Conservation (phyloP, 257 asterid genomes). For the Cordia subcordata region DNA sequence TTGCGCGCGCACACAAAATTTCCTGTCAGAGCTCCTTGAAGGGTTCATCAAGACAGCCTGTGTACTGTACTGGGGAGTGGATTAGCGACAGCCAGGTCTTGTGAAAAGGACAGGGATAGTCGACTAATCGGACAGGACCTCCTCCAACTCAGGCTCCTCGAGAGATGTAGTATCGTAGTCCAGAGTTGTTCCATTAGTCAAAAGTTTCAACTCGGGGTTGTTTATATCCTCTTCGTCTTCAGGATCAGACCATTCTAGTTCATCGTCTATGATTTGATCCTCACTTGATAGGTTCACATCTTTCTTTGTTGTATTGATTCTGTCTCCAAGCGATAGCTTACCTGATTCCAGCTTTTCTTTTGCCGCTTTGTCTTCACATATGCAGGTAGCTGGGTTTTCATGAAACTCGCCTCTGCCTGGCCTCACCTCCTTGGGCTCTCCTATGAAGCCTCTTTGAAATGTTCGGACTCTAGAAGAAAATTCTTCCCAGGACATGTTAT, state of each 20-base stretch:
- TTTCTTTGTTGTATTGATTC: slow-evolving; percentile 23
- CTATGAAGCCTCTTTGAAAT: slow-evolving; percentile 85
- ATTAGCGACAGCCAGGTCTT: too few relatives aligned
- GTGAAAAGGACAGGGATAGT: too few relatives aligned
- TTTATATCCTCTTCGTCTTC: slow-evolving; percentile 68
- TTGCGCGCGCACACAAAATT: too few relatives aligned
- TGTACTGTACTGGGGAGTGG: not conserved
- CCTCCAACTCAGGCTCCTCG: slow-evolving; percentile 81
- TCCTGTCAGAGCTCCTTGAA: too few relatives aligned
- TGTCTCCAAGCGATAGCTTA: slow-evolving; percentile 28
- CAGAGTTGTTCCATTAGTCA: slow-evolving; percentile 43
- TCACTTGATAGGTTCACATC: slow-evolving; percentile 28
- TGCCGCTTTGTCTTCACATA: slow-evolving; percentile 71
- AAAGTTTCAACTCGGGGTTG: slow-evolving; percentile 30
- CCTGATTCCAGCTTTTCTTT: slow-evolving; percentile 27
- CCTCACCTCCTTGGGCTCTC: slow-evolving; percentile 88
- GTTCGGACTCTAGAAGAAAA: slow-evolving; percentile 48
- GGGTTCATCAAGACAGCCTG: not conserved
- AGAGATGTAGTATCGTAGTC: slow-evolving; percentile 51
- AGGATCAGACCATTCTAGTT: slow-evolving; percentile 65
- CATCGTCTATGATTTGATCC: slow-evolving; percentile 48
- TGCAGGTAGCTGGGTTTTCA: slow-evolving; percentile 87
- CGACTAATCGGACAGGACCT: slow-evolving; percentile 68
- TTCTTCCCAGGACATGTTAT: slow-evolving; percentile 75
- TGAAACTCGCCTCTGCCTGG: slow-evolving; percentile 95